These are phyloP conservation scores for Dioscorea dumetorum DNA, from an alignment of 106 monocot species.

Conservation along the genomic window DNA sequence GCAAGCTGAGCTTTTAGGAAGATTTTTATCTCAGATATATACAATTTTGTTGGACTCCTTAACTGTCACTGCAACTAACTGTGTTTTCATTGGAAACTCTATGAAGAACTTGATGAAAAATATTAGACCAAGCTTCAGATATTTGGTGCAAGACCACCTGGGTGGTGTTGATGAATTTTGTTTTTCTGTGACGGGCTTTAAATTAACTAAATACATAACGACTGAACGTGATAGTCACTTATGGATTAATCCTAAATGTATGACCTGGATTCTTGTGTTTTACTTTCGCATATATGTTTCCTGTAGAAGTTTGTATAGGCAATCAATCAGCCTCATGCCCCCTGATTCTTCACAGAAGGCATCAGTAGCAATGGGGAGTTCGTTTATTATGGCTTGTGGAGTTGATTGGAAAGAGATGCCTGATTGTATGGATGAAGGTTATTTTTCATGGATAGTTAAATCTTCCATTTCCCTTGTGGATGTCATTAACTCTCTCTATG, in stretches of 20 bases:
- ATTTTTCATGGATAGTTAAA: slow-evolving; percentile 70
- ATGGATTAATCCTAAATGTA: slow-evolving; percentile 1
- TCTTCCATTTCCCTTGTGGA: slow-evolving; percentile 51
- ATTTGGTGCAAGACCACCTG: slow-evolving; percentile 32
- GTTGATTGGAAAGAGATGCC: slow-evolving; percentile 38
- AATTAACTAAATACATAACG: slow-evolving; percentile 13
- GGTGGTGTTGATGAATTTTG: slow-evolving; percentile 31
- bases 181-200: slow-evolving; percentile 39
- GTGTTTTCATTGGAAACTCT: slow-evolving; percentile 59
- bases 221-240: slow-evolving; percentile 11
- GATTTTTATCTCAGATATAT: slow-evolving; percentile 64
- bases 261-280: slow-evolving; percentile 60
- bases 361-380: slow-evolving; percentile 45
- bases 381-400: slow-evolving; percentile 36
- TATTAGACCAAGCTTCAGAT: slow-evolving; percentile 32
- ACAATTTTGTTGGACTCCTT: slow-evolving; percentile 52
- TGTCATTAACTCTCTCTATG: slow-evolving; percentile 28
- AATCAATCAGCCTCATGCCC: slow-evolving; percentile 68
- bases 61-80: slow-evolving; percentile 65
- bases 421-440: slow-evolving; percentile 35
- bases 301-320: slow-evolving; percentile 62
- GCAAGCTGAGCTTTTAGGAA: slow-evolving; percentile 51
- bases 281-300: slow-evolving; percentile 75
- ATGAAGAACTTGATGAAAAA: slow-evolving; percentile 46
- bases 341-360: slow-evolving; percentile 53